Percentiles rank a stretch among this genome's conserved stretches.
Evolutionary conservation across 257 asterid species (phyloP).

Genomic region (Voacanga thouarsii): DNA sequence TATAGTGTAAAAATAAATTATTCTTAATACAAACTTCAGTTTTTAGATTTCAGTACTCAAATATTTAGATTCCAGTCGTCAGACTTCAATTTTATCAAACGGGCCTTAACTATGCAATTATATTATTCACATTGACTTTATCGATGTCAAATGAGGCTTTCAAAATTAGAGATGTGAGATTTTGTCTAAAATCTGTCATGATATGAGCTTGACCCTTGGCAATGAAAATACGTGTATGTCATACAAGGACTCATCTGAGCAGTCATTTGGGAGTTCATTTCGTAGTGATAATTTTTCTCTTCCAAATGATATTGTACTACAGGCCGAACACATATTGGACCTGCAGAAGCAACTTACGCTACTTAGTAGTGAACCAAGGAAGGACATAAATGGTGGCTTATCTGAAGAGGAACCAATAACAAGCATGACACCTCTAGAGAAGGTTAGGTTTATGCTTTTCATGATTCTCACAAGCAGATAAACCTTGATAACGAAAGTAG

Average conservation of each 20-base stretch:
- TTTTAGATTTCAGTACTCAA: too few species aligned
- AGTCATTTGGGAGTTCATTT: not conserved
- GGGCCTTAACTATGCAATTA: not conserved
- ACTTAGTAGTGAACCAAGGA: conserved; percentile 67
- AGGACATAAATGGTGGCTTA: conserved; percentile 58
- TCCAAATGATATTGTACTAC: conserved; percentile 23
- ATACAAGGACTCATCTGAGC: not conserved
- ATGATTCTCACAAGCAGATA: not conserved
- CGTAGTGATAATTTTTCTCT: not conserved
- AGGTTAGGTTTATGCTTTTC: conserved; percentile 41
- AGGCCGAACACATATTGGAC: conserved; percentile 92
- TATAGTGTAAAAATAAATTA: too few species aligned
- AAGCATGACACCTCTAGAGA: conserved; percentile 67
- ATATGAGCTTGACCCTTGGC: not conserved
- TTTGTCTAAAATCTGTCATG: not conserved
- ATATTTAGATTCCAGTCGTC: too few species aligned
- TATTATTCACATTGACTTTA: not conserved
- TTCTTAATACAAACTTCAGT: too few species aligned
- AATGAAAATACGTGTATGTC: not conserved
- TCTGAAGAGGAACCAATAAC: conserved; percentile 70
- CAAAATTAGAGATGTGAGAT: not conserved
- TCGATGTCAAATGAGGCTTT: not conserved
- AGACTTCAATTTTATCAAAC: too few species aligned
- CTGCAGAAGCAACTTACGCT: conserved; percentile 89
- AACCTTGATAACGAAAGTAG: too few species aligned